A percentile compares a stretch with the other conserved stretches of the same genome.
phyloP scores from a whole-genome alignment of 371 early-diverging fungal genomes.

The Blakeslea trispora region DNA sequence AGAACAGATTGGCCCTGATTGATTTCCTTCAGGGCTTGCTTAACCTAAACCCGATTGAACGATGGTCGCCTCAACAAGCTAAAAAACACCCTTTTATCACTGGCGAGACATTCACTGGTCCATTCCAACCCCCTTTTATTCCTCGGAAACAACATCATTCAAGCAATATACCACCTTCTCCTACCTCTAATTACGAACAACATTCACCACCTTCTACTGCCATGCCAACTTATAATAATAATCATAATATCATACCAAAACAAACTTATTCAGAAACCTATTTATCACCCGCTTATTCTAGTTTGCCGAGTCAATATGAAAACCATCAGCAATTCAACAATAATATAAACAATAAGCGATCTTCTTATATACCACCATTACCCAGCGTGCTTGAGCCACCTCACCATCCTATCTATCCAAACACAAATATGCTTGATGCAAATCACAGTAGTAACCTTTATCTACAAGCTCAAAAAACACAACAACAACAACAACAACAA shows the following conservation, averaged over 20 bases:
- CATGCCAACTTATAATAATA: constrained; percentile 3
- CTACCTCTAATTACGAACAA: constrained; percentile 15
- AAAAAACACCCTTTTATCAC: constrained; percentile 95
- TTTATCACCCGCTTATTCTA: constrained; percentile 33
- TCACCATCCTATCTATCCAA: constrained; percentile 7
- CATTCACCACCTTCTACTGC: constrained; percentile 7
- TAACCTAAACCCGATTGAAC: constrained; percentile 87
- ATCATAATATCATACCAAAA: background rate
- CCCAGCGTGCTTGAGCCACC: constrained; percentile 42
- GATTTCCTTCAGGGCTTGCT: constrained; percentile 91
- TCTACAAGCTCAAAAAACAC: background rate
- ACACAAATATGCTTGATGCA: background rate
- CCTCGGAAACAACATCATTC: constrained; percentile 30
- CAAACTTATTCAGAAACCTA: constrained; percentile 24
- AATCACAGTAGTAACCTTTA: background rate
- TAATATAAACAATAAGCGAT: constrained; percentile 12
- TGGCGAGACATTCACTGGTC: constrained; percentile 68
- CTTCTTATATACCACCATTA: constrained; percentile 28
- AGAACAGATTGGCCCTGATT: constrained; percentile 70
- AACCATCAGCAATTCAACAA: constrained; percentile 2
- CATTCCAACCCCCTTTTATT: constrained; percentile 46
- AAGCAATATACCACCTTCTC: background rate
- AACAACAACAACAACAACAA: constrained; percentile 5
- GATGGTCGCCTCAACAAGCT: constrained; percentile 97
- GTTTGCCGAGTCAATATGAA: constrained; percentile 35